Evolutionary conservation across 352 stramenopile species (phyloP).

Genomic region (Phytophthora palmivora): DNA sequence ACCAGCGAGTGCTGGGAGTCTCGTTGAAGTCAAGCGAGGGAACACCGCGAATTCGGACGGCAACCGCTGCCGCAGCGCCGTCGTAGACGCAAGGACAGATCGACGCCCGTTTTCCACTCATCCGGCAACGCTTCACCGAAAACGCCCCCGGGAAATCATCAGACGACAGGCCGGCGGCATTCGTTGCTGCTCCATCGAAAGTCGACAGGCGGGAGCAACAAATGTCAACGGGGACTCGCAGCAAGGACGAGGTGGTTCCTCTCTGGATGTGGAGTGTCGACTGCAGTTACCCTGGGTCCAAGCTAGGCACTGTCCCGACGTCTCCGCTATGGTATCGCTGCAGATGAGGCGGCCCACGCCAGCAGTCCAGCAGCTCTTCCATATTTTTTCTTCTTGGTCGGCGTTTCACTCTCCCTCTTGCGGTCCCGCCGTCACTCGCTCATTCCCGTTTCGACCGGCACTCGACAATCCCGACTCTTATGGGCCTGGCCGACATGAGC

Average conservation of each 20-base stretch:
- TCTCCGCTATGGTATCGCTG: neutral
- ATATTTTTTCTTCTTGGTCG: constrained; percentile 36
- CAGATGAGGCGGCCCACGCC: constrained; percentile 20
- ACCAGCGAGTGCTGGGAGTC: neutral
- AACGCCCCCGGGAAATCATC: constrained; percentile 9
- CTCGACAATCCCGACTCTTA: constrained; percentile 3
- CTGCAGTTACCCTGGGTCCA: constrained; percentile 10
- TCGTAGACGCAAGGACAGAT: neutral
- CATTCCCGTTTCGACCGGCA: constrained; percentile 23
- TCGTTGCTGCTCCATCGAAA: constrained; percentile 17
- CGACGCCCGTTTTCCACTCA: neutral
- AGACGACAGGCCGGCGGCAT: constrained; percentile 9
- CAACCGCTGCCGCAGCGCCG: neutral
- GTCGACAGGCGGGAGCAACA: constrained; percentile 27
- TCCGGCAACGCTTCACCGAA: constrained; percentile 21
- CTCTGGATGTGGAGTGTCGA: constrained; percentile 10
- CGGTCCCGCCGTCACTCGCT: neutral
- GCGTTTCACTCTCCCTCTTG: constrained; percentile 34
- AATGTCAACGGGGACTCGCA: constrained; percentile 8
- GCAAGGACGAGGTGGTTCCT: too few relatives aligned
- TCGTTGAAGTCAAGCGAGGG: too few relatives aligned
- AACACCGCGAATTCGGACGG: neutral
- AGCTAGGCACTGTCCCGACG: too few relatives aligned
- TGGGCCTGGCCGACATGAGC: constrained; percentile 42
- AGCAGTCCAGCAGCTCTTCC: constrained; percentile 33